These are phyloP conservation scores for Aspergillus ochraceoroseus DNA, from an alignment of 2,329 filamentous ascomycete genomes.

Conservation along the genomic window DNA sequence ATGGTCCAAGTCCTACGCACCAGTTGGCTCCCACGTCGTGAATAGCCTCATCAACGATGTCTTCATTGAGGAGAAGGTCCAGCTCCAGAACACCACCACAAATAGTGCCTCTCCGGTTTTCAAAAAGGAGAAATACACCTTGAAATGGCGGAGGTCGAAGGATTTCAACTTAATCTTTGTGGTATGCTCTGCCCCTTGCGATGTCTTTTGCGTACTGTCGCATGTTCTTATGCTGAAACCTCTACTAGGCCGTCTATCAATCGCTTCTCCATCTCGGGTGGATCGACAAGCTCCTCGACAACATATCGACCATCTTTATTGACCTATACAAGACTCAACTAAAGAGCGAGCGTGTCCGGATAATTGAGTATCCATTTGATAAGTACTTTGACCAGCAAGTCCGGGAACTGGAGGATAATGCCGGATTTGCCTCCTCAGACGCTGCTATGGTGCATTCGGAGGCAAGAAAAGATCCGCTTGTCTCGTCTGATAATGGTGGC, in stretches of 20 bases:
- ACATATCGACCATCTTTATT: conserved; percentile 86
- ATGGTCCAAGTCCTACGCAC: conserved; percentile 83
- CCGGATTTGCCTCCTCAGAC: conserved; percentile 43
- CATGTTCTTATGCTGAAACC: conserved; percentile 18
- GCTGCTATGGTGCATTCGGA: conserved; percentile 40
- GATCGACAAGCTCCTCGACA: conserved; percentile 95
- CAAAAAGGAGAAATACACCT: conserved; percentile 84
- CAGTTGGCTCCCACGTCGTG: conserved; percentile 75
- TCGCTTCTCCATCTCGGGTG: conserved; percentile 91
- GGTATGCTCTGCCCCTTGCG: conserved; percentile 50
- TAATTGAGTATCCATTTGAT: conserved; percentile 80
- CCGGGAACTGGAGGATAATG: conserved; percentile 58
- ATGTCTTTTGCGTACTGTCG: conserved; percentile 3
- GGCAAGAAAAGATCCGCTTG: conserved; percentile 46
- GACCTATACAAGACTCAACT: conserved; percentile 86
- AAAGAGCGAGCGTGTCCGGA: conserved; percentile 70
- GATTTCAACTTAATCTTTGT: conserved; percentile 95
- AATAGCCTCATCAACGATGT: conserved; percentile 94
- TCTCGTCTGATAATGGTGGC: conserved; percentile 48
- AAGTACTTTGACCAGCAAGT: conserved; percentile 93
- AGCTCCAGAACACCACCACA: conserved; percentile 55
- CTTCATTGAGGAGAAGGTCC: conserved; percentile 89
- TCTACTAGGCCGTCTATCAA: conserved; percentile 98
- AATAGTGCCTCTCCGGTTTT: conserved; percentile 66
- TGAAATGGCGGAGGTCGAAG: conserved; percentile 91